A percentile compares a stretch with the other conserved stretches of the same genome.
phyloP scores from a whole-genome alignment of 2,329 filamentous ascomycete genomes.

The Cladosporium sp. region DNA sequence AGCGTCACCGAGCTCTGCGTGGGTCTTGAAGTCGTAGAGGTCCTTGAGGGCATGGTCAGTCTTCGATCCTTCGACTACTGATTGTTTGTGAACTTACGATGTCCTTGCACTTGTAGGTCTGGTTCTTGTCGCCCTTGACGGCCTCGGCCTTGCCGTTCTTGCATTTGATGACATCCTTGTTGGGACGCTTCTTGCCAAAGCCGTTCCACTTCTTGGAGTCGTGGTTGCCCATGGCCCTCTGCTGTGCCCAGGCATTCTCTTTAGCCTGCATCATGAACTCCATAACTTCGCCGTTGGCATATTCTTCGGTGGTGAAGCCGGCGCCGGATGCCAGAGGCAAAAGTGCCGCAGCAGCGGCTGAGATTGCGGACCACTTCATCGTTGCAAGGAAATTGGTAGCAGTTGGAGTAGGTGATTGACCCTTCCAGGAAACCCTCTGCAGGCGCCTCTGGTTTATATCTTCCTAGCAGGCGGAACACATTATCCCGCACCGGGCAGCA shows the following conservation, averaged over 20 bases:
- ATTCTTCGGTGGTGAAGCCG: slow-evolving; percentile 24
- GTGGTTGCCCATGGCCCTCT: slow-evolving; percentile 25
- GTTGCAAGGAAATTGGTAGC: slow-evolving; percentile 6
- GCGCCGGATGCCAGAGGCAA: slow-evolving; percentile 25
- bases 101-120: slow-evolving; percentile 50
- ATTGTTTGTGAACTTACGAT: slow-evolving; percentile 25
- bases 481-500: background rate
- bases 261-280: slow-evolving; percentile 24
- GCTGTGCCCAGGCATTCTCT: slow-evolving; percentile 25
- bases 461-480: background rate
- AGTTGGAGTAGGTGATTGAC: background rate
- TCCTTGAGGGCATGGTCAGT: slow-evolving; percentile 41
- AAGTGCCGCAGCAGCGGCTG: slow-evolving; percentile 20
- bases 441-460: slow-evolving; percentile 7
- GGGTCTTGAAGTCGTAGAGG: slow-evolving; percentile 57
- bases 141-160: slow-evolving; percentile 47
- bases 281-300: slow-evolving; percentile 26
- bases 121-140: slow-evolving; percentile 47
- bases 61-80: background rate
- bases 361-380: slow-evolving; percentile 26
- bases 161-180: slow-evolving; percentile 35
- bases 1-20: slow-evolving; percentile 54
- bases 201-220: slow-evolving; percentile 23
- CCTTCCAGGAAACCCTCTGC: background rate
- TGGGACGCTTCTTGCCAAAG: slow-evolving; percentile 20